Evolutionary conservation across 345 rosid species (phyloP).

Genomic region (Syzygium grande): DNA sequence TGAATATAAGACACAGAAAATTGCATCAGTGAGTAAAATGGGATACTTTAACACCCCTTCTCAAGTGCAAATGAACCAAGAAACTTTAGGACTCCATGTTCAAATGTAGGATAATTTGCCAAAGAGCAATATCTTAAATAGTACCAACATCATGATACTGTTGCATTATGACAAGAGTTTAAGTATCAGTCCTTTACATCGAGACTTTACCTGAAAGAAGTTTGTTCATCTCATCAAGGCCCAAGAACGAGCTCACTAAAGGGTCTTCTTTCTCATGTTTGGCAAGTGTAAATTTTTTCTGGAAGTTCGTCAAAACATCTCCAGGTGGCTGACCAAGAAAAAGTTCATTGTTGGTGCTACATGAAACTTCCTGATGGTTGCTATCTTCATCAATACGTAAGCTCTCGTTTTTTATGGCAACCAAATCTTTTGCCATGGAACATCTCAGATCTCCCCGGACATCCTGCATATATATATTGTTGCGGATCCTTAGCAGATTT

Average conservation of each 20-base stretch:
- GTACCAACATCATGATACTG: background rate
- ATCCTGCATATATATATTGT: conserved; percentile 36
- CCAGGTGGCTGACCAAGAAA: conserved; percentile 16
- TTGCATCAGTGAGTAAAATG: background rate
- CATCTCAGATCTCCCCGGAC: conserved; percentile 86
- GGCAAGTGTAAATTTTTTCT: conserved; percentile 62
- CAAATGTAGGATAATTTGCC: background rate
- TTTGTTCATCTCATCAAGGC: conserved; percentile 36
- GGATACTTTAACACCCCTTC: background rate
- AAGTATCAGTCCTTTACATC: background rate
- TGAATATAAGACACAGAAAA: background rate
- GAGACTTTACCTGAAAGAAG: conserved; percentile 25
- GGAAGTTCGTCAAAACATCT: conserved; percentile 50
- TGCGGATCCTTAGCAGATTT: too few relatives aligned
- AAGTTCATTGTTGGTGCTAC: conserved; percentile 17
- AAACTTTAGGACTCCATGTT: background rate
- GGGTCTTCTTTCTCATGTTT: conserved; percentile 59
- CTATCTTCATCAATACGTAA: conserved; percentile 39
- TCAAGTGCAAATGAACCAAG: background rate
- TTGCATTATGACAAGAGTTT: background rate
- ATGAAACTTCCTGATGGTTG: conserved; percentile 6
- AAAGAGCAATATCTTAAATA: background rate
- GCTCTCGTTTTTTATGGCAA: conserved; percentile 73
- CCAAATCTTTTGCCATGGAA: conserved; percentile 84
- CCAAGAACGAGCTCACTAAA: conserved; percentile 29